Conservation (phyloP, 1,284 basidiomycete genomes). For the Ustilago hordei region DNA sequence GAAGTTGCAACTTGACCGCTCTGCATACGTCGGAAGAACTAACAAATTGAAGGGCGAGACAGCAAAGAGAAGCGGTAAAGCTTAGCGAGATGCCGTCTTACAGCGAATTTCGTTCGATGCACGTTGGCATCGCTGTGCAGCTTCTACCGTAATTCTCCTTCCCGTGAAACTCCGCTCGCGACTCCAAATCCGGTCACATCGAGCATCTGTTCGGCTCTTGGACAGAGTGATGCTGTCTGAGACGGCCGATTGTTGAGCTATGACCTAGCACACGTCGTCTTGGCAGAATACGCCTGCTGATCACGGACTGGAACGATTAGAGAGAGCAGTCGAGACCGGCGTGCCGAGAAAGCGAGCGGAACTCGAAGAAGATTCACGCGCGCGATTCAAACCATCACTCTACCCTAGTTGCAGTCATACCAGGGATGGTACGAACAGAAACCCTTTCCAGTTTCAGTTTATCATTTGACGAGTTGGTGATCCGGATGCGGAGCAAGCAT, state of each 20-base stretch:
- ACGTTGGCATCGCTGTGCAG: slow-evolving; percentile 18
- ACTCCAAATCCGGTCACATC: background rate
- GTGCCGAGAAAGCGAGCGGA: slow-evolving; percentile 8
- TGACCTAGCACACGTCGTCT: no score
- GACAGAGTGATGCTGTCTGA: no score
- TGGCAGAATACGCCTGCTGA: no score
- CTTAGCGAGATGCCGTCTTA: slow-evolving; percentile 2
- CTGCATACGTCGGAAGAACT: background rate
- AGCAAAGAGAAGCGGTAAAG: background rate
- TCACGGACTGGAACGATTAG: background rate
- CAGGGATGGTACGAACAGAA: background rate
- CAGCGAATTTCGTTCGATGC: slow-evolving; percentile 11
- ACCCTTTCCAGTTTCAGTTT: background rate
- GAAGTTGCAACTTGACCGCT: background rate
- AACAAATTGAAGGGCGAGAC: background rate
- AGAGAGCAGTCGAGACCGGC: background rate
- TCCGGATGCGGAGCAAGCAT: background rate
- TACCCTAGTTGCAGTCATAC: background rate
- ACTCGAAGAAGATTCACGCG: slow-evolving; percentile 9
- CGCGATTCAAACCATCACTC: slow-evolving; percentile 4
- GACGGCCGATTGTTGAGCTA: no score
- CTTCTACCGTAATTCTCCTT: slow-evolving; percentile 4
- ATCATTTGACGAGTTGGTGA: background rate
- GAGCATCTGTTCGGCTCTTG: background rate
- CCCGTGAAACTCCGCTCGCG: background rate